These are phyloP conservation scores for Cutaneotrichosporon spelunceum DNA, from an alignment of 1,284 basidiomycete genomes.

Conservation along the genomic window DNA sequence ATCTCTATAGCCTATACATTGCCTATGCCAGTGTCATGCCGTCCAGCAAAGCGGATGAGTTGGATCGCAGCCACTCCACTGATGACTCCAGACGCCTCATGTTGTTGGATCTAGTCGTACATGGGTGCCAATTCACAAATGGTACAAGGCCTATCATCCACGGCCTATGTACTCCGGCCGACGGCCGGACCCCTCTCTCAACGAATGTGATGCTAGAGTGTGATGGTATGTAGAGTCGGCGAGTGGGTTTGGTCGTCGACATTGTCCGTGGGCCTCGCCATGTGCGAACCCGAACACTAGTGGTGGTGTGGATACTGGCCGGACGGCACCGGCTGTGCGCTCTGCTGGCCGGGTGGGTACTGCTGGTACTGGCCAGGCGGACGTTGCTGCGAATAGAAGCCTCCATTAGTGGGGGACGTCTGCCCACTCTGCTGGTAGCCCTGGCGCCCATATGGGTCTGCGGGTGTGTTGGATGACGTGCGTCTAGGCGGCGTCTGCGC, in stretches of 20 bases:
- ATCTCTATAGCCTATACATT: neutral
- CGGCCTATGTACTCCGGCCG: slow-evolving; percentile 5
- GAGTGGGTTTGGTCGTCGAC: neutral
- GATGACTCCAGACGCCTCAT: too few relatives aligned
- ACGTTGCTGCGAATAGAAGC: slow-evolving; percentile 17
- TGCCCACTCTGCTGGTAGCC: slow-evolving; percentile 4
- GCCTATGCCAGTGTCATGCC: too few relatives aligned
- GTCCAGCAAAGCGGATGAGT: too few relatives aligned
- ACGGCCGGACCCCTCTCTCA: neutral
- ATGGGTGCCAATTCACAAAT: neutral
- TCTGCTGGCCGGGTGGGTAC: slow-evolving; percentile 7
- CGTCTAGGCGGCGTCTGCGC: slow-evolving; percentile 20
- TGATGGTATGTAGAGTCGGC: neutral
- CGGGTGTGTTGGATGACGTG: slow-evolving; percentile 10
- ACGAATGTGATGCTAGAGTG: slow-evolving; percentile 6
- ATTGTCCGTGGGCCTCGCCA: neutral
- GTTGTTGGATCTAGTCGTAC: neutral
- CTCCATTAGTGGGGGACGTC: slow-evolving; percentile 21
- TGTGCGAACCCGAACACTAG: neutral
- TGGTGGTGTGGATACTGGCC: slow-evolving; percentile 26
- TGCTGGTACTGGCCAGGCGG: slow-evolving; percentile 13
- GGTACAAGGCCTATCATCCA: slow-evolving; percentile 2
- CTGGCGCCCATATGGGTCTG: slow-evolving; percentile 16
- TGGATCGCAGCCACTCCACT: too few relatives aligned
- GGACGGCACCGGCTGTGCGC: slow-evolving; percentile 18